These are phyloP conservation scores for Microdochium nivale DNA, from an alignment of 2,329 filamentous ascomycete species.

Conservation along the genomic window DNA sequence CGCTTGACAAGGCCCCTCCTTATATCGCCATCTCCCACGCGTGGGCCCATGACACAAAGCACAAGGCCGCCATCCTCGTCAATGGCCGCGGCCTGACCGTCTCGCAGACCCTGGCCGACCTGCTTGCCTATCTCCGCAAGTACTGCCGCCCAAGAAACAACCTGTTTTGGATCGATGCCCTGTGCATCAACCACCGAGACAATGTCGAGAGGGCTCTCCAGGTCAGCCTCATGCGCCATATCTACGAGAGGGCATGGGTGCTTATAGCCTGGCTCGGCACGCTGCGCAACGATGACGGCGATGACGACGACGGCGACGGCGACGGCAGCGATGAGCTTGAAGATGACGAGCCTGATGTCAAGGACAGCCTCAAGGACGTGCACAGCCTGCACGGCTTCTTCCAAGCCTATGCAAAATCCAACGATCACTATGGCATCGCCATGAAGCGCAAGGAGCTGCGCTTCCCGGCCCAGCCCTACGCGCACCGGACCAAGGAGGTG, in stretches of 20 bases:
- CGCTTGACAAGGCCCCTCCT: background rate
- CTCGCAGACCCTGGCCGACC: background rate
- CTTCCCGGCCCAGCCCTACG: background rate
- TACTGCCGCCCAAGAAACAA: background rate
- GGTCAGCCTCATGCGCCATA: slow-evolving; percentile 5
- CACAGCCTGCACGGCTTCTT: background rate
- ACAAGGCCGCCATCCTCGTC: background rate
- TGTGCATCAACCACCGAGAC: slow-evolving; percentile 8
- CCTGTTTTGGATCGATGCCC: slow-evolving; percentile 6
- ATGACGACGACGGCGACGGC: background rate
- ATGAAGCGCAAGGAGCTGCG: background rate
- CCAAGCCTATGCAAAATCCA: background rate
- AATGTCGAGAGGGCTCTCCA: slow-evolving; percentile 3
- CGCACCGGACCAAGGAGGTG: background rate
- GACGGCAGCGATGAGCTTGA: background rate
- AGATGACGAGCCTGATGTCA: background rate
- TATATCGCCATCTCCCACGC: background rate
- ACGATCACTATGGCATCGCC: background rate
- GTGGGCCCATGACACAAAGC: background rate
- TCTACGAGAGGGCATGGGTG: slow-evolving; percentile 3
- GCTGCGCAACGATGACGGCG: background rate
- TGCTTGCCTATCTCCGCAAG: background rate
- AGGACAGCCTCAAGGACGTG: background rate
- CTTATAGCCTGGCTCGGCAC: slow-evolving; percentile 7
- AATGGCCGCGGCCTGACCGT: background rate